These are phyloP conservation scores for Trypanosoma boissoni DNA, from an alignment of 208 protist genomes.

Conservation along the genomic window DNA sequence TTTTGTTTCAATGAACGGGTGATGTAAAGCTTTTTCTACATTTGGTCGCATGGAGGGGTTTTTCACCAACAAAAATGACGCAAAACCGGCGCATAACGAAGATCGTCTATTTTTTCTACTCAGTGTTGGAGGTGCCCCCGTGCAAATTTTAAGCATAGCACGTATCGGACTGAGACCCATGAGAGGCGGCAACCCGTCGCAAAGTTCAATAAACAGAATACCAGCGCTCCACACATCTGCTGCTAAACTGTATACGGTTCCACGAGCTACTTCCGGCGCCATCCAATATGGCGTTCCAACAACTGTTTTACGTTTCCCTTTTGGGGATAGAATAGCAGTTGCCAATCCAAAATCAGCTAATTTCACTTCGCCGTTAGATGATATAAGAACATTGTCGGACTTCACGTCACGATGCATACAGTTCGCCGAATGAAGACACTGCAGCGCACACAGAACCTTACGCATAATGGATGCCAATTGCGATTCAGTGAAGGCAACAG, in stretches of 20 bases:
- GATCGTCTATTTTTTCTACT: conserved; percentile 8
- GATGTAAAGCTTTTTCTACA: conserved; percentile 9
- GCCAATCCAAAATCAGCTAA: conserved; percentile 44
- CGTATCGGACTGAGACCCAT: conserved; percentile 27
- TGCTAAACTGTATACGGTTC: conserved; percentile 35
- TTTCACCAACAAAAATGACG: conserved; percentile 20
- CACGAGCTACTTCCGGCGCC: conserved; percentile 56
- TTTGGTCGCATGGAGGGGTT: conserved; percentile 17
- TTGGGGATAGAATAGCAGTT: conserved; percentile 43
- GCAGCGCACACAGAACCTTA: conserved; percentile 31
- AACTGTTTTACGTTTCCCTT: conserved; percentile 44
- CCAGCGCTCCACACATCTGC: conserved; percentile 70
- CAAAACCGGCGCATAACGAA: conserved; percentile 12
- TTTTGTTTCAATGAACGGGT: conserved; percentile 16
- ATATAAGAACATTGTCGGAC: conserved; percentile 39
- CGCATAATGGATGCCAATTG: conserved; percentile 30
- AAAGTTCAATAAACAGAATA: conserved; percentile 55
- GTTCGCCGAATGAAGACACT: conserved; percentile 44
- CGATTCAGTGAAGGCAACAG: conserved; percentile 34
- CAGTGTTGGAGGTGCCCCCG: conserved; percentile 10
- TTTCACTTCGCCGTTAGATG: conserved; percentile 31
- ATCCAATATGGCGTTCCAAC: conserved; percentile 81
- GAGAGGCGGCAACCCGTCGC: conserved; percentile 44
- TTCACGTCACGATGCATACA: conserved; percentile 51
- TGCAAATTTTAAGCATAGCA: conserved; percentile 21